Percentiles rank a stretch among this genome's conserved stretches.
phyloP scores from a whole-genome alignment of 2,329 filamentous ascomycete species.

The Aspergillus latus region DNA sequence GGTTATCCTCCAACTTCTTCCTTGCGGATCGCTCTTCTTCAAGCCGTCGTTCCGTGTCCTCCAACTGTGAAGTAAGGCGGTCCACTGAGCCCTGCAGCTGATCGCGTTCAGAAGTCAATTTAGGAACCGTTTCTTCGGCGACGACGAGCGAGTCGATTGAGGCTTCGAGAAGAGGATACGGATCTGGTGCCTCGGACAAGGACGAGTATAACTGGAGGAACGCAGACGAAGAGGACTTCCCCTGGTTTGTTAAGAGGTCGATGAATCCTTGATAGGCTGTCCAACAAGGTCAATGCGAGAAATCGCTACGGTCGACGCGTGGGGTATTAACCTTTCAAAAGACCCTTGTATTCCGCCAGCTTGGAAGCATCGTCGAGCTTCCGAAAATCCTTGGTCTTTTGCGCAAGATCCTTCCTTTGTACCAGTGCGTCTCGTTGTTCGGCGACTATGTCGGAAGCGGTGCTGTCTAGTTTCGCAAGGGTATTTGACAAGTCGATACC shows the following conservation, averaged over 20 bases:
- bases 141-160: conserved; percentile 91
- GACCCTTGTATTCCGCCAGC: conserved; percentile 79
- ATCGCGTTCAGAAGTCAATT: conserved; percentile 82
- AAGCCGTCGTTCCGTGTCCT: conserved; percentile 77
- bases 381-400: conserved; percentile 97
- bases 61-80: conserved; percentile 74
- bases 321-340: conserved; percentile 70
- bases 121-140: conserved; percentile 88
- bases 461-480: conserved; percentile 81
- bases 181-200: conserved; percentile 91
- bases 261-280: conserved; percentile 96
- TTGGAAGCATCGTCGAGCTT: conserved; percentile 90
- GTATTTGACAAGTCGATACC: conserved; percentile 84
- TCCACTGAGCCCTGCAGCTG: conserved; percentile 78
- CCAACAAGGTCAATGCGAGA: conserved; percentile 13
- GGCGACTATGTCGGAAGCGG: conserved; percentile 89
- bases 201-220: conserved; percentile 93
- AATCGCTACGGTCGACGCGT: neutral
- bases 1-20: conserved; percentile 71
- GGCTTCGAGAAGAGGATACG: conserved; percentile 92
- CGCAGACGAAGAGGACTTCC: conserved; percentile 87
- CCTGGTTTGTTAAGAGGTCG: conserved; percentile 92
- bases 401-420: conserved; percentile 94
- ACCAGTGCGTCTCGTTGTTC: conserved; percentile 95
- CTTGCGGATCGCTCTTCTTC: conserved; percentile 72